A percentile compares a stretch with the other conserved stretches of the same genome.
Conservation (phyloP, 768 basidiomycete genomes). For the Polyporus arcularius region DNA sequence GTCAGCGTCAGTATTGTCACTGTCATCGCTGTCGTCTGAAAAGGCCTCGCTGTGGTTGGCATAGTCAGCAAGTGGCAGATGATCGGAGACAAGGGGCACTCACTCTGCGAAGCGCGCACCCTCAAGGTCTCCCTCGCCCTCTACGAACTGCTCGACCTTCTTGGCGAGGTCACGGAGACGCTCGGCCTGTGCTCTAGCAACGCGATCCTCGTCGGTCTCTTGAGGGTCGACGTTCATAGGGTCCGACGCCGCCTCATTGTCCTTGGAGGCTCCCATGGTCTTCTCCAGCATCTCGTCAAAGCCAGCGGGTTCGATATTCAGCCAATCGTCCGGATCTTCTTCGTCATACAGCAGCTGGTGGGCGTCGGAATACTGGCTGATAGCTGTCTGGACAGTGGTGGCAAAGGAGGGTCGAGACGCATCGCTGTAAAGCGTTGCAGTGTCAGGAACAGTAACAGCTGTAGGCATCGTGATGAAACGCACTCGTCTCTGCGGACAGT, state of each 20-base stretch:
- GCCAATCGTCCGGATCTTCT: constrained; percentile 86
- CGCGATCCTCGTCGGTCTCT: constrained; percentile 45
- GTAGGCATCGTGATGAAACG: constrained; percentile 30
- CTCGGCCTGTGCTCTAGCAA: constrained; percentile 66
- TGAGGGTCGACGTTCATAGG: constrained; percentile 54
- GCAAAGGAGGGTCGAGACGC: constrained; percentile 77
- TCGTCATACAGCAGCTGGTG: constrained; percentile 29
- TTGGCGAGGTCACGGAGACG: constrained; percentile 75
- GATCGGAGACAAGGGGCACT: constrained; percentile 29
- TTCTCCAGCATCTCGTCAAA: constrained; percentile 73
- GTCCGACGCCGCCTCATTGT: constrained; percentile 18
- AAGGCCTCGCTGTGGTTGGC: constrained; percentile 53
- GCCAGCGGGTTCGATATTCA: constrained; percentile 73
- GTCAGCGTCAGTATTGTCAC: constrained; percentile 29
- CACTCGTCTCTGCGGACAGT: constrained; percentile 68
- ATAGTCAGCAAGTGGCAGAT: not conserved
- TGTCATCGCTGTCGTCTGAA: constrained; percentile 65
- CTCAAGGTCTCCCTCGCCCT: constrained; percentile 85
- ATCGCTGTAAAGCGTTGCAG: constrained; percentile 38
- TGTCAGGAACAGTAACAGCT: not conserved
- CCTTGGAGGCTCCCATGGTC: constrained; percentile 27
- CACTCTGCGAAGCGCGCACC: constrained; percentile 93
- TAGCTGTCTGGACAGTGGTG: constrained; percentile 62
- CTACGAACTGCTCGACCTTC: constrained; percentile 88
- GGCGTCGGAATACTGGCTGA: constrained; percentile 43